Evolutionary conservation across 2,329 filamentous ascomycete genomes (phyloP).

Genomic region (Rhynchosporium agropyri): DNA sequence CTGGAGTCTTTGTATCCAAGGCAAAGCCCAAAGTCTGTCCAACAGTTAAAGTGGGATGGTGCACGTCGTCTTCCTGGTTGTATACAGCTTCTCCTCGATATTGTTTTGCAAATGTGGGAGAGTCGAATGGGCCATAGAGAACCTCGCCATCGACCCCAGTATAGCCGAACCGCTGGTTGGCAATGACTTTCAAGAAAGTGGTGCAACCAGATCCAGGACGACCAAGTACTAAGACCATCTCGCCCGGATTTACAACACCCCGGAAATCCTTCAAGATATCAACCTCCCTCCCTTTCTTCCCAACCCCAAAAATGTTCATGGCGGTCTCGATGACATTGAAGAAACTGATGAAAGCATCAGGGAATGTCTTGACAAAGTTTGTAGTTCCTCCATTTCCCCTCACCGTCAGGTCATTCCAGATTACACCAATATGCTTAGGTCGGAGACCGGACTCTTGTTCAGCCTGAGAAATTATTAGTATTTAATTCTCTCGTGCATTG

Average conservation of each 20-base stretch:
- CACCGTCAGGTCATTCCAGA: slow-evolving; percentile 78
- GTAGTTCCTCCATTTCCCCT: slow-evolving; percentile 73
- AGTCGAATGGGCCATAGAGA: slow-evolving; percentile 72
- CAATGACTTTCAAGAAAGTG: slow-evolving; percentile 56
- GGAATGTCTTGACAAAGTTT: slow-evolving; percentile 74
- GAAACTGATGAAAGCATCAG: slow-evolving; percentile 70
- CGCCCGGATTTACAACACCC: slow-evolving; percentile 74
- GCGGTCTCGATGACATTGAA: slow-evolving; percentile 73
- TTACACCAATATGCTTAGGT: slow-evolving; percentile 76
- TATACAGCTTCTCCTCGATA: slow-evolving; percentile 85
- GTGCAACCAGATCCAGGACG: slow-evolving; percentile 51
- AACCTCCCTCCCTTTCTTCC: slow-evolving; percentile 69
- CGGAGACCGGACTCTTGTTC: slow-evolving; percentile 78
- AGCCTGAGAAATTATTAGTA: slow-evolving; percentile 46
- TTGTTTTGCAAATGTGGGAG: slow-evolving; percentile 67
- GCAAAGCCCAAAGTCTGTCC: slow-evolving; percentile 87
- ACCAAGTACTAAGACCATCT: slow-evolving; percentile 63
- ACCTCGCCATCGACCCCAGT: slow-evolving; percentile 70
- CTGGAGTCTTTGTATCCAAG: slow-evolving; percentile 80
- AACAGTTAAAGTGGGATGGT: slow-evolving; percentile 81
- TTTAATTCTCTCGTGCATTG: too few relatives aligned
- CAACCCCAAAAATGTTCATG: slow-evolving; percentile 63
- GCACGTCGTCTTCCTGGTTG: slow-evolving; percentile 84
- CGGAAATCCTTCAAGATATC: slow-evolving; percentile 74
- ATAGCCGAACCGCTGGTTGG: slow-evolving; percentile 60